Conservation (phyloP, 2,329 filamentous ascomycete species). For the Aspergillus clavatus region DNA sequence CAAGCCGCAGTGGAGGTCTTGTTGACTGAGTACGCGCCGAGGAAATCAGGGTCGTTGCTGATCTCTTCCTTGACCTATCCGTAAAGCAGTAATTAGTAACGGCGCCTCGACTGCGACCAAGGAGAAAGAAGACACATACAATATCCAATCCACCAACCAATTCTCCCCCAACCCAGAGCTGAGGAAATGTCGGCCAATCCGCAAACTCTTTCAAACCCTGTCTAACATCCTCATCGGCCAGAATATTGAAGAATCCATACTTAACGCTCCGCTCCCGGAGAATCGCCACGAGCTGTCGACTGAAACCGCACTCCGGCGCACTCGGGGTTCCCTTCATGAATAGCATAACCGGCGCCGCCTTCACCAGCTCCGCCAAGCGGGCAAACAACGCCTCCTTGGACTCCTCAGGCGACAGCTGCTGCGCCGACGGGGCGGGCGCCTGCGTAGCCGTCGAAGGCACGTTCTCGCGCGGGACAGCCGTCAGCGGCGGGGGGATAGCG, state of each 20-base stretch:
- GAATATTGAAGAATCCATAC: conserved; percentile 98
- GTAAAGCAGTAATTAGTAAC: conserved; percentile 9
- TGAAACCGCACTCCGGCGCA: conserved; percentile 86
- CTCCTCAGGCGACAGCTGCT: conserved; percentile 43
- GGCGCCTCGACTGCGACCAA: neutral
- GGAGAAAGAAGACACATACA: conserved; percentile 53
- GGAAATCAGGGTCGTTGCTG: conserved; percentile 74
- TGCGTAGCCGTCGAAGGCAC: conserved; percentile 29
- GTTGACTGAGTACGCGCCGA: conserved; percentile 63
- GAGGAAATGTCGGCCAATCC: conserved; percentile 98
- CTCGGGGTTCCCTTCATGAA: conserved; percentile 98
- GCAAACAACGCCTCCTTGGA: conserved; percentile 80
- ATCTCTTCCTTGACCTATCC: conserved; percentile 87
- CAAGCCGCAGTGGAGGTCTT: conserved; percentile 24
- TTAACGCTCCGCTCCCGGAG: conserved; percentile 85
- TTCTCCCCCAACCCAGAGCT: conserved; percentile 87
- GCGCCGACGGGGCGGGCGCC: conserved; percentile 20
- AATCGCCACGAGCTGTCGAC: conserved; percentile 78
- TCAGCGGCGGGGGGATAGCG: conserved; percentile 38
- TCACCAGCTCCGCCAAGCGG: conserved; percentile 77
- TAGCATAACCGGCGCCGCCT: conserved; percentile 94
- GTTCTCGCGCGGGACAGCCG: conserved; percentile 36
- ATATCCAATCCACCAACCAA: conserved; percentile 93
- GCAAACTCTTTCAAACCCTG: conserved; percentile 95
- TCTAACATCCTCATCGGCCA: conserved; percentile 94